These are phyloP conservation scores for Hemisphaericaspora lyxosophila DNA, from an alignment of 1,139 yeast species.

Conservation along the genomic window DNA sequence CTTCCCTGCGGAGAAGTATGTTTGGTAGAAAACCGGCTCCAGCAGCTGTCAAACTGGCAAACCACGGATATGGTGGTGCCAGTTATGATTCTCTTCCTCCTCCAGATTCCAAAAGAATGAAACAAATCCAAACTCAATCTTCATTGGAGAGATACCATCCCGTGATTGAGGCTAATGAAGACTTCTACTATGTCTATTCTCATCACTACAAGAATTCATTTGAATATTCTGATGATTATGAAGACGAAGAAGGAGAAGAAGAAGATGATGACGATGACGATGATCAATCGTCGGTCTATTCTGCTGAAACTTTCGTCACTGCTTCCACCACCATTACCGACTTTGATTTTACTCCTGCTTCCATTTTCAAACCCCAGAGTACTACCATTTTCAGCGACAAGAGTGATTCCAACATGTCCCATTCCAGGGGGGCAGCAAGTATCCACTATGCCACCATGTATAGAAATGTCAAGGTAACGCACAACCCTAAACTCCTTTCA, in stretches of 20 bases:
- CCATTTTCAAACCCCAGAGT: no score
- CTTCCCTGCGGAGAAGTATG: conserved; percentile 2
- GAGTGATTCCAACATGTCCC: conserved; percentile 1
- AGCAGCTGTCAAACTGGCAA: no score
- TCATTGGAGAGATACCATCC: conserved; percentile 30
- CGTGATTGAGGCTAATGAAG: conserved; percentile 25
- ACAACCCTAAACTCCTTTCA: conserved; percentile 18
- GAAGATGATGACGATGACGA: conserved; percentile 18
- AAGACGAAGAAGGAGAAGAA: conserved; percentile 8
- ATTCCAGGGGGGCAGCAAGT: background rate
- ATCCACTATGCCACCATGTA: conserved; percentile 9
- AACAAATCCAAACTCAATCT: conserved; percentile 31
- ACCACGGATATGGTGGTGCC: no score
- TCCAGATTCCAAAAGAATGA: conserved; percentile 26
- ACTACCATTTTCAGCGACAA: no score
- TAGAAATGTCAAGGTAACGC: conserved; percentile 15
- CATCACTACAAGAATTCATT: conserved; percentile 25
- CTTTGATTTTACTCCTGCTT: background rate
- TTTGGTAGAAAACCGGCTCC: background rate
- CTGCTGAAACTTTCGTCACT: conserved; percentile 39
- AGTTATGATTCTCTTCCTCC: no score
- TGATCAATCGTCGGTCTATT: conserved; percentile 24
- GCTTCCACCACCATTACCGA: conserved; percentile 30
- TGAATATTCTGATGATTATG: conserved; percentile 25
- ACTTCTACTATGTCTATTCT: conserved; percentile 22